Evolutionary conservation across 257 asterid species (phyloP).

Genomic region (Jasminum sambac): DNA sequence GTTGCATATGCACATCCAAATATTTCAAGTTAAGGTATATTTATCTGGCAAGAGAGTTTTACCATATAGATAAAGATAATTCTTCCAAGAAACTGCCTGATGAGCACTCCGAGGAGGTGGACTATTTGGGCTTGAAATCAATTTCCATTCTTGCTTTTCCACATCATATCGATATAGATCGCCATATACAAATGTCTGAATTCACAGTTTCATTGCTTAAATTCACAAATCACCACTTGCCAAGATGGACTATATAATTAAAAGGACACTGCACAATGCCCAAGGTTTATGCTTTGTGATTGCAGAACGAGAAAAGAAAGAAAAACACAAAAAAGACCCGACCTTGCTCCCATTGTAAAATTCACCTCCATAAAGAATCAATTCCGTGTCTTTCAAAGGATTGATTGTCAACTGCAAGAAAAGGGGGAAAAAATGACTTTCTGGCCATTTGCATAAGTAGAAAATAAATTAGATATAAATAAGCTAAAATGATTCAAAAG

Average conservation of each 20-base stretch:
- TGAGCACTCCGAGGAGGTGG: slow-evolving; percentile 99
- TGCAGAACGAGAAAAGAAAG: background rate
- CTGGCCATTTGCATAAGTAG: slow-evolving; percentile 15
- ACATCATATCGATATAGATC: slow-evolving; percentile 86
- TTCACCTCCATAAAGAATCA: slow-evolving; percentile 92
- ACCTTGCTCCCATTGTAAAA: slow-evolving; percentile 97
- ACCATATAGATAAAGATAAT: slow-evolving; percentile 86
- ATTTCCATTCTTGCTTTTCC: slow-evolving; percentile 92
- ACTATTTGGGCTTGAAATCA: slow-evolving; percentile 89
- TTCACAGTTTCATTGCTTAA: slow-evolving; percentile 17
- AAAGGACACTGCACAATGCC: background rate
- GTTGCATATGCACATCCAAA: background rate
- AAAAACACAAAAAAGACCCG: slow-evolving; percentile 19
- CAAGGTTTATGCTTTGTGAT: background rate
- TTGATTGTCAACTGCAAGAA: slow-evolving; percentile 66
- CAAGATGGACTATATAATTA: background rate
- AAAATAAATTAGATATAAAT: background rate
- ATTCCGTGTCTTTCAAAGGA: slow-evolving; percentile 88
- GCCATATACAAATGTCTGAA: slow-evolving; percentile 96
- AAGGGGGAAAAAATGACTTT: slow-evolving; percentile 16
- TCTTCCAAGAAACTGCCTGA: slow-evolving; percentile 97
- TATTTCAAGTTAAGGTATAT: background rate
- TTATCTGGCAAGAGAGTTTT: slow-evolving; percentile 27
- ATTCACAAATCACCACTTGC: slow-evolving; percentile 19
- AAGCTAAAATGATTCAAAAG: background rate